Percentiles rank a stretch among this genome's conserved stretches.
phyloP scores from a whole-genome alignment of 495 filamentous ascomycete species.

The Xylona heveae region DNA sequence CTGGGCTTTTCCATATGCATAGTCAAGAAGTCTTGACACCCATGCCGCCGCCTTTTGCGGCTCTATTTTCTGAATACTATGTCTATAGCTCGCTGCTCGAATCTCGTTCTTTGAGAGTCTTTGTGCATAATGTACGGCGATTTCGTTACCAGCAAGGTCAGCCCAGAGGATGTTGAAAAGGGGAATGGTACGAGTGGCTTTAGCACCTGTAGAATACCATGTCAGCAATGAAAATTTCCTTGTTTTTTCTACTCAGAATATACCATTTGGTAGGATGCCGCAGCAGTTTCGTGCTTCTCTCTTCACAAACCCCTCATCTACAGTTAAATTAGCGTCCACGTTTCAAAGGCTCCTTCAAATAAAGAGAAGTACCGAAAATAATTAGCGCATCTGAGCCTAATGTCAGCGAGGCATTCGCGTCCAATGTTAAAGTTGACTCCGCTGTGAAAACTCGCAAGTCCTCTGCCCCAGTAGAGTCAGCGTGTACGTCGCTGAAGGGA shows the following conservation, averaged over 20 bases:
- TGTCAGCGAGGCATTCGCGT: slow-evolving; percentile 36
- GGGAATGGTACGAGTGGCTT: slow-evolving; percentile 31
- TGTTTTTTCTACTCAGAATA: slow-evolving; percentile 3
- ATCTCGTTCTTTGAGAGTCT: slow-evolving; percentile 34
- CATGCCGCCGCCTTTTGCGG: slow-evolving; percentile 30
- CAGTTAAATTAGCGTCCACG: not conserved
- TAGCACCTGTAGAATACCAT: slow-evolving; percentile 8
- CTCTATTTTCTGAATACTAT: slow-evolving; percentile 32
- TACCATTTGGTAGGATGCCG: slow-evolving; percentile 22
- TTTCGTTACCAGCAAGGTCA: slow-evolving; percentile 31
- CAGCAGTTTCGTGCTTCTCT: slow-evolving; percentile 20
- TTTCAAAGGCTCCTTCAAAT: not conserved
- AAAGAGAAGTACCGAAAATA: slow-evolving; percentile 28
- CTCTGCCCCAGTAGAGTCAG: no score
- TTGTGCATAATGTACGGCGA: slow-evolving; percentile 60
- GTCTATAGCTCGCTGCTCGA: slow-evolving; percentile 33
- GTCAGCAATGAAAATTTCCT: not conserved
- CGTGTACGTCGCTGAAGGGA: no score
- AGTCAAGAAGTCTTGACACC: slow-evolving; percentile 38
- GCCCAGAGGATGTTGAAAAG: slow-evolving; percentile 79
- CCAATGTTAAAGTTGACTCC: slow-evolving; percentile 29
- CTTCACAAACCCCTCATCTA: slow-evolving; percentile 25
- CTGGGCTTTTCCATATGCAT: slow-evolving; percentile 51
- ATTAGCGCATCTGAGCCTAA: slow-evolving; percentile 42
- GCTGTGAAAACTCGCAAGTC: no score